A percentile compares a stretch with the other conserved stretches of the same genome.
Evolutionary conservation across 2,329 filamentous ascomycete species (phyloP).

Genomic region (Fusarium xylarioides): DNA sequence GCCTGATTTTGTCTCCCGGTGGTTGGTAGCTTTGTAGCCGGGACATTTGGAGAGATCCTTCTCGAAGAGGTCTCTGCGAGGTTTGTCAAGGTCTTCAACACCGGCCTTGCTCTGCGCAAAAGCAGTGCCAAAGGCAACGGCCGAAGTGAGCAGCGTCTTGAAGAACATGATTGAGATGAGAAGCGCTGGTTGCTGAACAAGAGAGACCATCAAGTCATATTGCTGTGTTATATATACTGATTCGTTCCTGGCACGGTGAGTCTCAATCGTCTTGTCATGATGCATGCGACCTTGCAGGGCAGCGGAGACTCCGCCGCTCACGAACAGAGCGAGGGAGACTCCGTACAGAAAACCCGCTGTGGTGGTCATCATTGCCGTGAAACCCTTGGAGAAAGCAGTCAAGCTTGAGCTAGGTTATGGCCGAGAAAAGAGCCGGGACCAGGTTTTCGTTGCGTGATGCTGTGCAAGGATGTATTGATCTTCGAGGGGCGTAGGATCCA

Average conservation of each 20-base stretch:
- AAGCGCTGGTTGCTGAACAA: slow-evolving; percentile 3
- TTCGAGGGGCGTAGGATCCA: slow-evolving; percentile 3
- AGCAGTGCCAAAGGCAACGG: slow-evolving; percentile 23
- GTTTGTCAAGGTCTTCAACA: slow-evolving; percentile 22
- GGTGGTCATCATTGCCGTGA: neutral
- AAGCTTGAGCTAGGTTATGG: neutral
- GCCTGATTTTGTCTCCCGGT: slow-evolving; percentile 60
- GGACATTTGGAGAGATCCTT: slow-evolving; percentile 59
- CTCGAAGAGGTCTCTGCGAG: slow-evolving; percentile 31
- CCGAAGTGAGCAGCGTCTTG: slow-evolving; percentile 27
- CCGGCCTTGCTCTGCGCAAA: slow-evolving; percentile 34
- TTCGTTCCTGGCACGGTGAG: neutral
- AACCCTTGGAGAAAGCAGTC: neutral
- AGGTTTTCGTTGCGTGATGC: slow-evolving; percentile 15
- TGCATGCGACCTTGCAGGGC: neutral
- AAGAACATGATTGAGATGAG: slow-evolving; percentile 19
- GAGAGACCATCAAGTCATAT: neutral
- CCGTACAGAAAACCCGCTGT: neutral
- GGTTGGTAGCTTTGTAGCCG: slow-evolving; percentile 72
- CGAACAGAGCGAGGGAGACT: neutral
- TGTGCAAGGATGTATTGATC: slow-evolving; percentile 5
- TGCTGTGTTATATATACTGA: slow-evolving; percentile 22
- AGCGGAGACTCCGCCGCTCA: slow-evolving; percentile 22
- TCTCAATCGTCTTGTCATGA: neutral
- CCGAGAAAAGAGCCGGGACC: slow-evolving; percentile 34